A percentile compares a stretch with the other conserved stretches of the same genome.
These are phyloP conservation scores for Crepidotus sp. DNA, from an alignment of 1,284 basidiomycete genomes.

Conservation along the genomic window DNA sequence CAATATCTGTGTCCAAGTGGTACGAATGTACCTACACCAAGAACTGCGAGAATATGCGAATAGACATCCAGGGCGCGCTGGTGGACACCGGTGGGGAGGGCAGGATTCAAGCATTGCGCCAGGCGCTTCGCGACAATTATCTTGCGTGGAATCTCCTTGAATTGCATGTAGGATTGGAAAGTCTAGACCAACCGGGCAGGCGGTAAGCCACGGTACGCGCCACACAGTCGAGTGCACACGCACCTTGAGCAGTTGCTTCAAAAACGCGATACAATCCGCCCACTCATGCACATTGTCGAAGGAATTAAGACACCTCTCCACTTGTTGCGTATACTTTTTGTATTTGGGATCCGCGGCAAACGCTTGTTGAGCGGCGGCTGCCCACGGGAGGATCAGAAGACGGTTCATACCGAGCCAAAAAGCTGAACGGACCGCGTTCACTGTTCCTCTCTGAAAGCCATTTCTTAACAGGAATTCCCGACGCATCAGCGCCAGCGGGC, in stretches of 20 bases:
- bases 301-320: slow-evolving; percentile 86
- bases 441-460: slow-evolving; percentile 31
- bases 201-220: background rate
- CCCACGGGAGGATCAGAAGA: slow-evolving; percentile 6
- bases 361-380: slow-evolving; percentile 38
- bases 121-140: slow-evolving; percentile 91
- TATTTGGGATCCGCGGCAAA: slow-evolving; percentile 85
- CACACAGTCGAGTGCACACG: slow-evolving; percentile 17
- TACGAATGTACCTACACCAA: slow-evolving; percentile 56
- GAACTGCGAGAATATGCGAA: slow-evolving; percentile 79
- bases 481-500: slow-evolving; percentile 25
- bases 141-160: slow-evolving; percentile 93
- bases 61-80: slow-evolving; percentile 96
- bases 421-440: slow-evolving; percentile 36
- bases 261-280: slow-evolving; percentile 98
- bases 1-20: background rate
- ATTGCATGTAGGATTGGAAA: slow-evolving; percentile 85
- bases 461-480: slow-evolving; percentile 27
- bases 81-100: slow-evolving; percentile 93
- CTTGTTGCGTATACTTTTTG: slow-evolving; percentile 87
- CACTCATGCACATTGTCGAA: slow-evolving; percentile 98
- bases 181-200: slow-evolving; percentile 48
- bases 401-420: slow-evolving; percentile 3
- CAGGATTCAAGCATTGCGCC: slow-evolving; percentile 95
- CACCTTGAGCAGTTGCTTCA: slow-evolving; percentile 92